Evolutionary conservation across 352 stramenopile genomes (phyloP), one percentile per base, ranked within the genome.

Genomic region (Phytopythium delawarense): DNA sequence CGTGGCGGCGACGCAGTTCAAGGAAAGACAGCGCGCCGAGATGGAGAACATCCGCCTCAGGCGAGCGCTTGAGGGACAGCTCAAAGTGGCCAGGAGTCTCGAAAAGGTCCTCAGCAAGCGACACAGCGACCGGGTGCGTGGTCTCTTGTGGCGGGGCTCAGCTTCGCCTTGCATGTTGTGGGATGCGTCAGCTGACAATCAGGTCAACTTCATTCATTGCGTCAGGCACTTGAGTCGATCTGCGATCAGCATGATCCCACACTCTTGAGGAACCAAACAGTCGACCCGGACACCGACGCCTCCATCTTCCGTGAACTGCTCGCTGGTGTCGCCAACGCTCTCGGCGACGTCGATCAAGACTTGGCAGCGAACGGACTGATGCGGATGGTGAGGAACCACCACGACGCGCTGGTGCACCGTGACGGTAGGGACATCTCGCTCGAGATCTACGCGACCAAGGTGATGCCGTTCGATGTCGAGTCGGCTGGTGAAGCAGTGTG

Each of bases 381-480:
- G 32, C 58, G 51, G 35, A 78, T 66, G 56, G 67, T 70, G 45
- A 34, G 40, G 40, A 71, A 61, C 2, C 65, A 71, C 39, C 70
- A 67, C 39, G 71, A 74, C 28, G 62, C 67, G 7, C 65, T 67
- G 16, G 67, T 79, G 49, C 62, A 62, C 2, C 64, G 71, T 57
- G 61, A 63, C 13, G 57, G 66, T 0, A 23, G 67, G 52, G 62
- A 63, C 11, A 70, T 72, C 62, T 67, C 69, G 30, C 48, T 79
- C 21, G 69, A 79, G 32, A 59, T 76, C 54, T 83, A 77, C 16
- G 77, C 72, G n/a, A 84, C 80, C 68, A 86, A 86, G 52, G 65
- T 84, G 34, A 74, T 86, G 59, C 77, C 77, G 21, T 86, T 86
- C 39, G 66, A 83, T 74, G 75, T 83, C 2, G 25, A 30, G 25